Evolutionary conservation across 148 eudicot species (phyloP), one percentile per base, ranked within the genome.

Genomic region (Spergularia marina): DNA sequence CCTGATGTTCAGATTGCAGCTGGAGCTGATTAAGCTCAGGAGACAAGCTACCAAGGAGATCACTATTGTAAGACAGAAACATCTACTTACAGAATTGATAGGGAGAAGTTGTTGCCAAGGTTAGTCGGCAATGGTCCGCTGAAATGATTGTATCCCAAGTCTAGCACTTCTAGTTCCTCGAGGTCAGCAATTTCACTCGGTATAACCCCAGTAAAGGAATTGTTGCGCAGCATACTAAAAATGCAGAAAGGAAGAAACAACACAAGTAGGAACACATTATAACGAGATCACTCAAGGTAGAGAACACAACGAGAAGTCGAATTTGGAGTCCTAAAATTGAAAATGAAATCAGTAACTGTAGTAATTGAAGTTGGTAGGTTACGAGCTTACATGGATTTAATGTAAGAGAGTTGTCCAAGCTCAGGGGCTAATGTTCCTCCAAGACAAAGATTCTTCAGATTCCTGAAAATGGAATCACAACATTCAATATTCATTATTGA

Each of bases 401-500:
- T 40, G 77, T 83, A 69, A n/a, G n/a, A n/a, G n/a, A n/a, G n/a
- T n/a, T n/a, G n/a, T n/a, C n/a, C n/a, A n/a, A n/a, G n/a, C n/a
- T 86, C 88, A 41, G 89, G 82, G 53, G 85, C 85, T 59, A 88
- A 60, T 39, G 85, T 84, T 61, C 91, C 91, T 73, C 69, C 86
- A 15, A 88, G 89, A 78, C 89, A 82, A 40, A 86, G 84, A 71
- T 86, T 85, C 67, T 78, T 83, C 66, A 88, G 78, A 79, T 83
- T 79, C 77, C 91, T 88, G 86, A 60, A 67, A 40, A 60, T 58
- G 20, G n/a, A 12, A 68, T 15, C 54, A 41, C 58, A 12, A 30
- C 25, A 23, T 23, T 23, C 25, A 23, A 23, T 10, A 20, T 23
- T 21, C 17, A 62, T 2, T 14, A 18, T 62, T 14, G 18, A 69